Evolutionary conservation across 495 filamentous ascomycete genomes (phyloP).

Genomic region (Cetradonia linearis): DNA sequence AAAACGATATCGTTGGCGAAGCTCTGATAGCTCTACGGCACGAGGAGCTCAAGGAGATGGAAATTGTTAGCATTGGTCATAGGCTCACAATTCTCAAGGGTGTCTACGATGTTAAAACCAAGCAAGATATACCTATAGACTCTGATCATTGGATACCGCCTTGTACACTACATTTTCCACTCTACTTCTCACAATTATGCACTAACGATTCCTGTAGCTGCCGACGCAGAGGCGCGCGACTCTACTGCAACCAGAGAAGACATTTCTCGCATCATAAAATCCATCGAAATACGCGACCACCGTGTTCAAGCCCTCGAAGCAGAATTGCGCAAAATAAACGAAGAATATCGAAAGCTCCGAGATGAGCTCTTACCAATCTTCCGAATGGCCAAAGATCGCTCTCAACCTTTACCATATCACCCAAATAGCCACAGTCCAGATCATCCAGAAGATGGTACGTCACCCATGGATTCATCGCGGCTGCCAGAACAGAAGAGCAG

Average conservation of each 20-base stretch:
- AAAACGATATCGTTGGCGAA: slow-evolving; percentile 89
- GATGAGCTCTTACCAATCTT: slow-evolving; percentile 87
- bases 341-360: slow-evolving; percentile 73
- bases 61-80: slow-evolving; percentile 83
- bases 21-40: slow-evolving; percentile 81
- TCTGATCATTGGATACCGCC: slow-evolving; percentile 88
- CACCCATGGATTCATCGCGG: slow-evolving; percentile 32
- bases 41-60: slow-evolving; percentile 90
- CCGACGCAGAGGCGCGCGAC: slow-evolving; percentile 75
- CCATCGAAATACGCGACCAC: slow-evolving; percentile 78
- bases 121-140: slow-evolving; percentile 82
- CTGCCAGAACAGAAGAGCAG: slow-evolving; percentile 33
- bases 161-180: slow-evolving; percentile 47
- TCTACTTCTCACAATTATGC: slow-evolving; percentile 8
- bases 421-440: slow-evolving; percentile 28
- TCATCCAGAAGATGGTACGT: slow-evolving; percentile 33
- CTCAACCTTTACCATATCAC: slow-evolving; percentile 65
- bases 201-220: slow-evolving; percentile 46
- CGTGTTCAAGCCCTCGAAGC: slow-evolving; percentile 68
- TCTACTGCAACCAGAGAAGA: slow-evolving; percentile 84
- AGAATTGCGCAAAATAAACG: slow-evolving; percentile 68
- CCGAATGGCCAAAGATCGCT: slow-evolving; percentile 78
- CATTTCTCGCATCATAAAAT: slow-evolving; percentile 75
- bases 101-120: slow-evolving; percentile 90
- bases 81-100: slow-evolving; percentile 87